phyloP scores from a whole-genome alignment of 306 rosid species.

The Ammopiptanthus mongolicus region DNA sequence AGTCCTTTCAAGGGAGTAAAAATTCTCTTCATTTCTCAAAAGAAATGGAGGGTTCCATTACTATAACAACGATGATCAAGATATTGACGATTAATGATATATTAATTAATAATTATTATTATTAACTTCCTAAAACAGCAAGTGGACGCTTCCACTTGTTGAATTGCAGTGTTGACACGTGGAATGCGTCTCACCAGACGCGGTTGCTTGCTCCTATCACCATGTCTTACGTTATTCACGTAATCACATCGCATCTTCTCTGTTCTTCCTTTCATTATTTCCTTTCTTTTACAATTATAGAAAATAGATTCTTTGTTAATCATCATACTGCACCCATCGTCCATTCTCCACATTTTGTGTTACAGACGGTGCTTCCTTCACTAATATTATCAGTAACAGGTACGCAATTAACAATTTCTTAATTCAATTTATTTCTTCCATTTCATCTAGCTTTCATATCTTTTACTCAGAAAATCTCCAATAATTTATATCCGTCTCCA shows the following conservation, averaged over 20 bases:
- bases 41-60: no score
- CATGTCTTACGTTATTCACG: background rate
- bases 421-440: background rate
- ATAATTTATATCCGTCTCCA: background rate
- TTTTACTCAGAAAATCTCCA: background rate
- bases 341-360: background rate
- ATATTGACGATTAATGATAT: no score
- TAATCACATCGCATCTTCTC: background rate
- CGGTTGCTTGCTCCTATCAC: background rate
- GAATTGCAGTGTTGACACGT: background rate
- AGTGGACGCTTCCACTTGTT: background rate
- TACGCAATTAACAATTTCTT: background rate
- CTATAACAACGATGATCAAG: no score
- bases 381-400: constrained; percentile 3
- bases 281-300: background rate
- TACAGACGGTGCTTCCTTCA: background rate
- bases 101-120: no score
- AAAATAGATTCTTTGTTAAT: background rate
- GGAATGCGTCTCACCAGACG: background rate
- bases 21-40: no score
- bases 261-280: background rate
- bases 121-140: background rate
- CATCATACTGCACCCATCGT: background rate
- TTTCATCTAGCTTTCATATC: background rate
- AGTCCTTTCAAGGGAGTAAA: no score